Conservation (phyloP, 140 eudicot genomes). For the Flaveria floridana region DNA sequence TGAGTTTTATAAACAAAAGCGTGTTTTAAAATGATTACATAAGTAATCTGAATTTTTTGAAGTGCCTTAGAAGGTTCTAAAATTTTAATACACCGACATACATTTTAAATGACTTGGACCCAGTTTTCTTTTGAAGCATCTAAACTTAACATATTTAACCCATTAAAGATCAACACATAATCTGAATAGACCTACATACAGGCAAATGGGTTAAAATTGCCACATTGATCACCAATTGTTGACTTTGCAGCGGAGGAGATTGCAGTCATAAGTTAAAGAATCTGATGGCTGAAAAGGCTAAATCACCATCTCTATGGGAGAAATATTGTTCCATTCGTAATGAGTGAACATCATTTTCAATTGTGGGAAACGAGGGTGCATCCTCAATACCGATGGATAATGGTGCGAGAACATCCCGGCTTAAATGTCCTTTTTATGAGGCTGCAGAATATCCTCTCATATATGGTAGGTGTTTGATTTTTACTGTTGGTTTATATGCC, state of each 20-base stretch:
- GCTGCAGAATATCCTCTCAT: slow-evolving; percentile 20
- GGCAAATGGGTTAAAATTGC: slow-evolving; percentile 1
- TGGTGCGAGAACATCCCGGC: not conserved
- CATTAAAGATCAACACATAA: not conserved
- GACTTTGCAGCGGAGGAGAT: slow-evolving; percentile 87
- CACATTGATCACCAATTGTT: not conserved
- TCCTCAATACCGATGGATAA: not conserved
- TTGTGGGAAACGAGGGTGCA: not conserved
- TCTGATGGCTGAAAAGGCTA: slow-evolving; percentile 74
- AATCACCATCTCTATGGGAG: slow-evolving; percentile 68
- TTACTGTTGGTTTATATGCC: not conserved
- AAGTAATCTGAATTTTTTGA: not conserved
- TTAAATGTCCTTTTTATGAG: not conserved
- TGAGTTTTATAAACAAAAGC: not conserved
- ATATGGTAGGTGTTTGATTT: slow-evolving; percentile 39
- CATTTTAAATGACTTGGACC: not conserved
- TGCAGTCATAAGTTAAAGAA: slow-evolving; percentile 87
- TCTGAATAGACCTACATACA: not conserved
- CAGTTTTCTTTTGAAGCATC: not conserved
- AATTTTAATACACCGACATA: not conserved
- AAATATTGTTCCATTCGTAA: slow-evolving; percentile 82
- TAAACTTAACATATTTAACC: not conserved
- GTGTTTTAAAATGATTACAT: not conserved
- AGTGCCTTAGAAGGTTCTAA: not conserved
- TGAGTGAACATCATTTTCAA: slow-evolving; percentile 38